Evolutionary conservation across 78 protist species (phyloP).

Genomic region (Blattamonas nauphoetae): DNA sequence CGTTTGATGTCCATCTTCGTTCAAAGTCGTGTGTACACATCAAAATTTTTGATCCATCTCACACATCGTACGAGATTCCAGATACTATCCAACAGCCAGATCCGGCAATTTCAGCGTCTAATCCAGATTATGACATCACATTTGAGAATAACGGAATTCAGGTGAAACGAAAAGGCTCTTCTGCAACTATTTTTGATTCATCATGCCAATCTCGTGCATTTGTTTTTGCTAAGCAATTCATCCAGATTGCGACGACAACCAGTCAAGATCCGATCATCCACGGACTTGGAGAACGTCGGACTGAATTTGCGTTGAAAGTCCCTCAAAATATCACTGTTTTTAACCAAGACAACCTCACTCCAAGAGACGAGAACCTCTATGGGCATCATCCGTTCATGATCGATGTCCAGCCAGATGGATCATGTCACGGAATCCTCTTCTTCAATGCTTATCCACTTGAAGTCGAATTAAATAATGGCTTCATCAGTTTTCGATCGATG

Average conservation of each 20-base stretch:
- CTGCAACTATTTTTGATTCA: conserved; percentile 20
- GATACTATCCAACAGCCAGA: too few species aligned
- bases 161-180: background rate
- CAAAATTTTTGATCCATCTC: conserved; percentile 34
- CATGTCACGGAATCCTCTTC: conserved; percentile 50
- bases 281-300: conserved; percentile 51
- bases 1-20: background rate
- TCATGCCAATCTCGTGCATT: background rate
- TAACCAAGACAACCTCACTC: background rate
- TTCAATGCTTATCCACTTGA: conserved; percentile 54
- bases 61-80: conserved; percentile 36
- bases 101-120: too few species aligned
- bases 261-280: conserved; percentile 4
- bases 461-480: conserved; percentile 23
- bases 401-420: conserved; percentile 23
- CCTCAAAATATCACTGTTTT: conserved; percentile 11
- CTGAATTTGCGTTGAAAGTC: background rate
- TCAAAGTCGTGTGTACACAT: conserved; percentile 20
- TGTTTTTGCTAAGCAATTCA: conserved; percentile 17
- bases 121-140: too few species aligned
- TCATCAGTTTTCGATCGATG: background rate
- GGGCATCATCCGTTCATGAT: conserved; percentile 67
- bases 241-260: conserved; percentile 5
- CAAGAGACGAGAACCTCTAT: conserved; percentile 35
- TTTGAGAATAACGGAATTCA: too few species aligned